These are phyloP conservation scores for Plasmodium ovale DNA, from an alignment of 169 alveolate genomes.

Conservation along the genomic window DNA sequence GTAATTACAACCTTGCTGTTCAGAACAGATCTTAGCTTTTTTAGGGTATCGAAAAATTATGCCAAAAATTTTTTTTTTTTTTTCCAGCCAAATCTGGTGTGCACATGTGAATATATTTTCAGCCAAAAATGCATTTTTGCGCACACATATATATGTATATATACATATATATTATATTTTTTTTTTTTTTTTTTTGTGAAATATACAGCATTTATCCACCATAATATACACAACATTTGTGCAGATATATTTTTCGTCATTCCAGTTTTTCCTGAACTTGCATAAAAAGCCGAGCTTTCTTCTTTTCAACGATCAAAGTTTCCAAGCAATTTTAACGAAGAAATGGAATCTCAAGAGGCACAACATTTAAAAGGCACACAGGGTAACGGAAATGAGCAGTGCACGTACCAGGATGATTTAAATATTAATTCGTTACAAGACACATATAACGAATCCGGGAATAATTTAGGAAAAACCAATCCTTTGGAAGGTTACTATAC, in stretches of 20 bases:
- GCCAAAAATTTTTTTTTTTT: constrained; percentile 37
- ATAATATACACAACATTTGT: no score
- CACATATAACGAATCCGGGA: constrained; percentile 38
- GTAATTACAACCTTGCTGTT: constrained; percentile 21
- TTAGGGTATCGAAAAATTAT: not conserved
- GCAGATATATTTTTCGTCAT: not conserved
- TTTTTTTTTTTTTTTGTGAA: constrained; percentile 1
- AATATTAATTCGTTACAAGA: constrained; percentile 32
- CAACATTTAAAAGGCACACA: constrained; percentile 43
- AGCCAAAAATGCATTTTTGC: no score
- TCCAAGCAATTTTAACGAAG: constrained; percentile 1
- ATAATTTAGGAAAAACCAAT: constrained; percentile 25
- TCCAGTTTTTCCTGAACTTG: no score
- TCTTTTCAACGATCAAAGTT: not conserved
- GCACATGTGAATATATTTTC: no score
- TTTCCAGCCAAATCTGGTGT: constrained; percentile 9
- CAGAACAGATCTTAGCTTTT: constrained; percentile 36
- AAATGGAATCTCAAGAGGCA: constrained; percentile 47
- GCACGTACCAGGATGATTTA: constrained; percentile 17
- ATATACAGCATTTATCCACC: not conserved
- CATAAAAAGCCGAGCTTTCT: no score
- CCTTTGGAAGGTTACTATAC: constrained; percentile 54
- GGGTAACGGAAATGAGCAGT: constrained; percentile 36
- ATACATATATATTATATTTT: not conserved
- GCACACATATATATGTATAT: not conserved